Conservation (phyloP, 495 filamentous ascomycete species). For the Neurospora cerealis region DNA sequence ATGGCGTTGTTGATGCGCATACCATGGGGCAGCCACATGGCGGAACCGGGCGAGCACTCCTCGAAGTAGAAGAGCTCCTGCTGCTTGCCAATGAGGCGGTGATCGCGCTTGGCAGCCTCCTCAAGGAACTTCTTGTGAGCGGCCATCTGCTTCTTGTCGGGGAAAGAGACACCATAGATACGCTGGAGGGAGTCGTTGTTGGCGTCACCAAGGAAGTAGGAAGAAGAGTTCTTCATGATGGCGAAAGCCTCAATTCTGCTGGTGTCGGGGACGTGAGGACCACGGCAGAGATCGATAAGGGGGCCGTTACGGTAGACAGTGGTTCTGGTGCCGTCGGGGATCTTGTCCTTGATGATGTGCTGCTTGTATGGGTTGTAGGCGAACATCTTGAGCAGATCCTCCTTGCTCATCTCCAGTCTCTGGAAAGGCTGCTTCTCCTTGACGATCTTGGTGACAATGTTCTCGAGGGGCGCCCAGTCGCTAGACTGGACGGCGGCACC, state of each 20-base stretch:
- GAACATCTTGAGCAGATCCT: slow-evolving; percentile 92
- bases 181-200: slow-evolving; percentile 89
- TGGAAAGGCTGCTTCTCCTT: slow-evolving; percentile 97
- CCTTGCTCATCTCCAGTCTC: slow-evolving; percentile 76
- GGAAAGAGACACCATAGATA: slow-evolving; percentile 93
- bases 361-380: slow-evolving; percentile 76
- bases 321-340: slow-evolving; percentile 75
- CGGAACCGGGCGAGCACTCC: slow-evolving; percentile 81
- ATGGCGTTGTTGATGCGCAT: slow-evolving; percentile 86
- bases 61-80: slow-evolving; percentile 98
- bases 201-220: slow-evolving; percentile 91
- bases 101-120: slow-evolving; percentile 92
- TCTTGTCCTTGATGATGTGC: slow-evolving; percentile 88
- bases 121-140: slow-evolving; percentile 89
- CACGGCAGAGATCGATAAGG: slow-evolving; percentile 41
- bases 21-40: slow-evolving; percentile 88
- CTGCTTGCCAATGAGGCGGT: slow-evolving; percentile 80
- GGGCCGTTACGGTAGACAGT: slow-evolving; percentile 77
- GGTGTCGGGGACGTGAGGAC: slow-evolving; percentile 85
- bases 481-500: slow-evolving; percentile 58
- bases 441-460: slow-evolving; percentile 62
- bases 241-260: slow-evolving; percentile 86
- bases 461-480: slow-evolving; percentile 77
- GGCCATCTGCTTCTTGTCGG: slow-evolving; percentile 86
- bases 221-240: slow-evolving; percentile 87